A percentile compares a stretch with the other conserved stretches of the same genome.
Evolutionary conservation across 139 green algal species (phyloP).

Genomic region (Chlamydomonas eustigma): DNA sequence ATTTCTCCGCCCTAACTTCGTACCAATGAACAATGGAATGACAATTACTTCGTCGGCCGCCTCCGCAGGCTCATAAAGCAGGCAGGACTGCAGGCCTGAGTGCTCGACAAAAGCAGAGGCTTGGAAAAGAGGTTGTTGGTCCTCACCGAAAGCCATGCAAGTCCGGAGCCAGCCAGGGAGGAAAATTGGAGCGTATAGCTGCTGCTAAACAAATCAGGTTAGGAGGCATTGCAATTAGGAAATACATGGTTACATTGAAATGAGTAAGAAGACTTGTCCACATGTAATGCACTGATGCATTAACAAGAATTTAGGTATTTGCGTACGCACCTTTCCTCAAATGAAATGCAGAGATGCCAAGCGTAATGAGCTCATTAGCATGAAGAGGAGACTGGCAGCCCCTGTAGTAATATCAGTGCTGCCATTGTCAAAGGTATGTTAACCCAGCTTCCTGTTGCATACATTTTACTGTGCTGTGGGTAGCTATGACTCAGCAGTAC

Average conservation of each 20-base stretch:
- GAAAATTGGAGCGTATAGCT: slow-evolving; percentile 55
- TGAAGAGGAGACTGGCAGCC: slow-evolving; percentile 33
- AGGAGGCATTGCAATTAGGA: neutral
- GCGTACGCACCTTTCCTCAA: neutral
- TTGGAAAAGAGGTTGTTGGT: slow-evolving; percentile 38
- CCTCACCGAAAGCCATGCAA: slow-evolving; percentile 17
- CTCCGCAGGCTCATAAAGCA: slow-evolving; percentile 71
- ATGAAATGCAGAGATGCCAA: slow-evolving; percentile 54
- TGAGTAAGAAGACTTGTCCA: too few species aligned
- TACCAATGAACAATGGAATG: neutral
- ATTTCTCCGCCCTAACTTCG: neutral
- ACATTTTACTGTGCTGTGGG: neutral
- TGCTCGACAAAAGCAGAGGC: slow-evolving; percentile 65
- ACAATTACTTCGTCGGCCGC: neutral
- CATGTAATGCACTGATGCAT: neutral
- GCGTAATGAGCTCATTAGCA: slow-evolving; percentile 52
- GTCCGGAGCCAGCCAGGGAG: slow-evolving; percentile 5
- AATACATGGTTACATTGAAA: too few species aligned
- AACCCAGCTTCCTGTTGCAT: neutral
- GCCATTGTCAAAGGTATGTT: slow-evolving; percentile 52
- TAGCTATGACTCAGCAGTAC: neutral
- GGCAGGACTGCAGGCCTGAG: slow-evolving; percentile 63
- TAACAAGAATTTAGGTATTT: neutral
- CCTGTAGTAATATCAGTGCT: slow-evolving; percentile 67
- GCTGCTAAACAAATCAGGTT: slow-evolving; percentile 51